Evolutionary conservation across 2,329 filamentous ascomycete genomes (phyloP), one percentile per base, ranked within the genome.

Genomic region (Chaetomiaceae sp.): DNA sequence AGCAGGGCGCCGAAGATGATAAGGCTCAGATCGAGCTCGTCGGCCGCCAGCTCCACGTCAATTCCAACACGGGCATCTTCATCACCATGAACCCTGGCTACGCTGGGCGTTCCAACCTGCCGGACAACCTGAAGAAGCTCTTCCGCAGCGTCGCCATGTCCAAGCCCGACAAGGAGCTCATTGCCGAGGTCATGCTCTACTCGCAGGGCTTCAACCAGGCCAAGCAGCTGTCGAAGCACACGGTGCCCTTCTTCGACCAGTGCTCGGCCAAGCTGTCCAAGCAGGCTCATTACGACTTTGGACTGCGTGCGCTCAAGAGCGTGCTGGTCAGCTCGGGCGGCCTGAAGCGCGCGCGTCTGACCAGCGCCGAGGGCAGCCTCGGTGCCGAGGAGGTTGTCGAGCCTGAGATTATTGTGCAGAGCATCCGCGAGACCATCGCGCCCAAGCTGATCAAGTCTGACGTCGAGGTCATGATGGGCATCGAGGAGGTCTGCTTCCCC

Each of bases 11-110:
- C 7, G 83, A 89, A 49, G 88, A 96, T 61, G 82, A 86, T 6
- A 89, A 88, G 66, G 77, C 89, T 2, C 87, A 96, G 65, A 97
- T 99, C 60, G 93, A 99, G 67, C 77, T 99, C 17, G 87, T 97
- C 48, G 92, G 92, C 43, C 87, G 93, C 49, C 90, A 95, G 60
- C 78, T 99, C 42, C 82, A 79, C 56, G 93, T 99, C 59, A 95
- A 96, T 63, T 78, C 80, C 55, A 95, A 96, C 66, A 97, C 95
- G 44, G 93, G 93, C 61, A 93, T 99, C 66, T 99, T 99, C 75
- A 99, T 99, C 68, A 99, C 93, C 34, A 99, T 99, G 95, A 99
- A 99, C 69, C 93, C 93, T 68, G 93, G 93, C 46, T 99, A 99
- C 71, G 93, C 93, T 47, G 93, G 93, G 51, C 89, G 93, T 70